Conservation (phyloP, 2,329 filamentous ascomycete genomes). For the Diaporthe ilicicola region DNA sequence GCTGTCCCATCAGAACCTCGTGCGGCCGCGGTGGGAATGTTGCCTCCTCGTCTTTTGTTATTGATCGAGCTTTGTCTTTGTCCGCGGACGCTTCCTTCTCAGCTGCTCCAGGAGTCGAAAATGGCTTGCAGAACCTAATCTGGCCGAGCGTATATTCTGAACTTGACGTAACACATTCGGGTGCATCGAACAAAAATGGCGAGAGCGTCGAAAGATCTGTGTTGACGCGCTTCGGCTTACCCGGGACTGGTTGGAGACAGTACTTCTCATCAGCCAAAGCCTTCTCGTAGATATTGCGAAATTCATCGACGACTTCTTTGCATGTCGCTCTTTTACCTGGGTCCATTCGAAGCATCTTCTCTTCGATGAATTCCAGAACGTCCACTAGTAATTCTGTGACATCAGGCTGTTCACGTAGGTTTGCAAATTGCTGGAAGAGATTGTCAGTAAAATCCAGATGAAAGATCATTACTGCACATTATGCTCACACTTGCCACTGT, state of each 20-base stretch:
- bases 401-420: not conserved
- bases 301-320: not conserved
- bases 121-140: fast-evolving
- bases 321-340: constrained; percentile 14
- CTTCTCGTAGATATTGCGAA: not conserved
- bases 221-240: not conserved
- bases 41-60: not conserved
- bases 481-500: not conserved
- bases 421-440: not conserved
- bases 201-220: not conserved
- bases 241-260: not conserved
- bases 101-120: no score
- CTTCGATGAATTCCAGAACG: constrained; percentile 13
- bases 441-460: not conserved
- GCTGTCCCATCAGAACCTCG: not conserved
- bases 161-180: no score
- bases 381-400: not conserved
- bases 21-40: not conserved
- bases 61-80: no score
- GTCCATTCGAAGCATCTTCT: not conserved
- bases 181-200: not conserved
- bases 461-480: not conserved
- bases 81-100: no score
- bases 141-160: not conserved
- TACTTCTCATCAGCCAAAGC: not conserved